phyloP scores from a whole-genome alignment of 2,329 filamentous ascomycete genomes.

The Setomelanomma holmii region DNA sequence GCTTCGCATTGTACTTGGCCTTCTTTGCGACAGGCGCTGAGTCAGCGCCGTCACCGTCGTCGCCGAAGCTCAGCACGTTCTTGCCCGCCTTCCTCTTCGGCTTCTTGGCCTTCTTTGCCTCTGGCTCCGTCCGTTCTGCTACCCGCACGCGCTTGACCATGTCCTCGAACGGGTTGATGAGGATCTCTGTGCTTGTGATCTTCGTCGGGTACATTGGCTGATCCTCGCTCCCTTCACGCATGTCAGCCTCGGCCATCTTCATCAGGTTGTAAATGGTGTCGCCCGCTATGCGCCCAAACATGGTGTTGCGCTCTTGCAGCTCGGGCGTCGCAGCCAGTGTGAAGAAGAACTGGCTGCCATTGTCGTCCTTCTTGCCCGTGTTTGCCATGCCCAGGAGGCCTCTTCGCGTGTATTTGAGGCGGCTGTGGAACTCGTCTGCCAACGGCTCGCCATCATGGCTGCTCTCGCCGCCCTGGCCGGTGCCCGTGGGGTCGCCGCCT shows the following conservation, averaged over 20 bases:
- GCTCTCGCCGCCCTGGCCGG: slow-evolving; percentile 87
- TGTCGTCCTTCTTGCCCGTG: slow-evolving; percentile 76
- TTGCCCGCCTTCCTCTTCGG: slow-evolving; percentile 76
- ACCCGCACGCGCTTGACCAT: slow-evolving; percentile 74
- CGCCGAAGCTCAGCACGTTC: slow-evolving; percentile 78
- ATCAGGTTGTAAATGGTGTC: slow-evolving; percentile 96
- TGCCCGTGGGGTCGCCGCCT: slow-evolving; percentile 92
- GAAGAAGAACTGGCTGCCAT: slow-evolving; percentile 97
- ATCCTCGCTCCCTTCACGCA: slow-evolving; percentile 77
- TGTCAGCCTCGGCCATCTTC: slow-evolving; percentile 88
- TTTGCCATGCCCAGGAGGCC: slow-evolving; percentile 97
- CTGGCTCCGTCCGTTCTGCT: slow-evolving; percentile 57
- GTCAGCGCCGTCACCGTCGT: slow-evolving; percentile 65
- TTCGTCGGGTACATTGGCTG: slow-evolving; percentile 85
- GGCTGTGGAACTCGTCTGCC: slow-evolving; percentile 88
- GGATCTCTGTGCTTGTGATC: slow-evolving; percentile 75
- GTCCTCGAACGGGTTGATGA: slow-evolving; percentile 82
- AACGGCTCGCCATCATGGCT: slow-evolving; percentile 87
- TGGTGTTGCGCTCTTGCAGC: slow-evolving; percentile 85
- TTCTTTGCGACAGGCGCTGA: slow-evolving; percentile 72
- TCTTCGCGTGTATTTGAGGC: slow-evolving; percentile 89
- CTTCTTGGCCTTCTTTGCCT: slow-evolving; percentile 56
- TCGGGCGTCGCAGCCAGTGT: slow-evolving; percentile 84
- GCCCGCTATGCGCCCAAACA: slow-evolving; percentile 90
- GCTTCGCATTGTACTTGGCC: slow-evolving; percentile 77